These are phyloP conservation scores for Penicillium sp. DNA, from an alignment of 2,329 filamentous ascomycete genomes.

Conservation along the genomic window DNA sequence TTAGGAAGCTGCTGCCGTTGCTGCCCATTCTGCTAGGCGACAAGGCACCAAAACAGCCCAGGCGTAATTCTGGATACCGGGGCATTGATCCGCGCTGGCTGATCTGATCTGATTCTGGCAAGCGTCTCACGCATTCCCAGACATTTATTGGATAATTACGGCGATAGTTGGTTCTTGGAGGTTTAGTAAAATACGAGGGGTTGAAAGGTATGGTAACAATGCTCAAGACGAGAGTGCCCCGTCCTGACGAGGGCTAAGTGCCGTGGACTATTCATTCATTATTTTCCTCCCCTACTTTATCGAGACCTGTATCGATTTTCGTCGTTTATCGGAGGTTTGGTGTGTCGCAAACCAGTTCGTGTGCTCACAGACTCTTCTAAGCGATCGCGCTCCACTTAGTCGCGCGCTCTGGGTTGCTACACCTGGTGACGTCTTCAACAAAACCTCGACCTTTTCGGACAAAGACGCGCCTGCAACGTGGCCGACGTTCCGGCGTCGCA, in stretches of 20 bases:
- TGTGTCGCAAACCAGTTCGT: slow-evolving; percentile 22
- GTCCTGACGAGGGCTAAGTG: slow-evolving; percentile 15
- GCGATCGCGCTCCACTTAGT: slow-evolving; percentile 18
- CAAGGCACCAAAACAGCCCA: slow-evolving; percentile 23
- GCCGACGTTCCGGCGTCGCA: slow-evolving; percentile 43
- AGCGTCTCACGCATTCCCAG: neutral
- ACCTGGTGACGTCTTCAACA: slow-evolving; percentile 29
- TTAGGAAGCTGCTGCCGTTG: slow-evolving; percentile 8
- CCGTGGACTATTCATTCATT: slow-evolving; percentile 23
- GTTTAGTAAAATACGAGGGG: slow-evolving; percentile 16
- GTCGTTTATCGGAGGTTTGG: slow-evolving; percentile 18
- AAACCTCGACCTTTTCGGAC: slow-evolving; percentile 14
- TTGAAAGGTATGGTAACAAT: slow-evolving; percentile 18
- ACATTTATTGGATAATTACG: slow-evolving; percentile 11
- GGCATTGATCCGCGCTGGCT: slow-evolving; percentile 20
- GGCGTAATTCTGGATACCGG: slow-evolving; percentile 24
- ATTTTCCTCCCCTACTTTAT: slow-evolving; percentile 28
- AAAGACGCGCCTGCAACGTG: slow-evolving; percentile 52
- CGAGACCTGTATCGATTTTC: slow-evolving; percentile 17
- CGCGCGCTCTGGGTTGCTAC: slow-evolving; percentile 19
- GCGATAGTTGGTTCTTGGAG: neutral
- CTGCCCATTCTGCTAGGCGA: slow-evolving; percentile 19
- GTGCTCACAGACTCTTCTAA: slow-evolving; percentile 10
- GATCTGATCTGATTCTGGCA: slow-evolving; percentile 8
- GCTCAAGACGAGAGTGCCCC: slow-evolving; percentile 12